Conservation (phyloP, 73 alveolate genomes). For the Urostyla sp. region DNA sequence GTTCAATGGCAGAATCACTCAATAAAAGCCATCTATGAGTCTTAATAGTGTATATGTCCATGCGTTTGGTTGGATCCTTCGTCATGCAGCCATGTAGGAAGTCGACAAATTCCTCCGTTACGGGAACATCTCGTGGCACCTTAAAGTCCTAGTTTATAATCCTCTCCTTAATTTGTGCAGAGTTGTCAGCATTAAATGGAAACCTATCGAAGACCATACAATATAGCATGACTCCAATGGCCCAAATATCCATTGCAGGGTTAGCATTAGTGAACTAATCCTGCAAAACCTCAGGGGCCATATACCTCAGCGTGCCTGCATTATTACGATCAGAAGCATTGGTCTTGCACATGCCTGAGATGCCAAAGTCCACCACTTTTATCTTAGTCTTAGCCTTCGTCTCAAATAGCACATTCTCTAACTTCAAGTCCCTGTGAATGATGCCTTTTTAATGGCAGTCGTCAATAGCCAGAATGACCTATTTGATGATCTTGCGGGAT, state of each 20-base stretch:
- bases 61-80: constrained; percentile 36
- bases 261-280: constrained; percentile 46
- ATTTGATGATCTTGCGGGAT: constrained; percentile 13
- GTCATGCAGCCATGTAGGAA: not conserved
- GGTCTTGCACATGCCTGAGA: constrained; percentile 60
- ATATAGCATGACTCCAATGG: constrained; percentile 76
- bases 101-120: constrained; percentile 43
- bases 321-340: constrained; percentile 32
- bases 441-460: constrained; percentile 75
- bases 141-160: constrained; percentile 15
- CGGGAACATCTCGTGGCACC: constrained; percentile 32
- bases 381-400: constrained; percentile 42
- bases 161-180: constrained; percentile 48
- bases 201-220: constrained; percentile 63
- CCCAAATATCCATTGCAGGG: constrained; percentile 81
- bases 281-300: constrained; percentile 65
- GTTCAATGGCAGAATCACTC: constrained; percentile 31
- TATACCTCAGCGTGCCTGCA: constrained; percentile 65
- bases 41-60: constrained; percentile 13
- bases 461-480: constrained; percentile 40
- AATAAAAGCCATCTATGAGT: constrained; percentile 48
- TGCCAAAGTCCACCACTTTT: constrained; percentile 82
- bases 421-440: constrained; percentile 79
- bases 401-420: constrained; percentile 78
- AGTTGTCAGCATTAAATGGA: constrained; percentile 77